phyloP scores from a whole-genome alignment of 1,284 basidiomycete genomes.

The Flammula alnicola region DNA sequence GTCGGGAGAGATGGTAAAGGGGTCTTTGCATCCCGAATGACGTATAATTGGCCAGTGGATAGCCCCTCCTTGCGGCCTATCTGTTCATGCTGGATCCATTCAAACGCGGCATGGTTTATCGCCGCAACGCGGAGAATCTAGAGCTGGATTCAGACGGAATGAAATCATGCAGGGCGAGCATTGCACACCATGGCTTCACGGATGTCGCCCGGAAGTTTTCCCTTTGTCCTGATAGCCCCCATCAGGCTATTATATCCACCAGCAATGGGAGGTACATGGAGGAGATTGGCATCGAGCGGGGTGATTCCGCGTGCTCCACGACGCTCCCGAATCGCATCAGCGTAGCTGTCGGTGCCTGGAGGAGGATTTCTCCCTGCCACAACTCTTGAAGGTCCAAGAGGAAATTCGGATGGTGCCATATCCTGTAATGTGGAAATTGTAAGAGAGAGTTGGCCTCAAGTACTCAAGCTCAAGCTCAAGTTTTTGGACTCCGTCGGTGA shows the following conservation, averaged over 20 bases:
- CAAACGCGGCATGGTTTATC: conserved; percentile 53
- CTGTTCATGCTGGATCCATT: conserved; percentile 62
- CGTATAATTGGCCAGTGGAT: conserved; percentile 49
- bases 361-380: conserved; percentile 48
- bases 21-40: conserved; percentile 47
- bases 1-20: conserved; percentile 37
- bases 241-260: conserved; percentile 56
- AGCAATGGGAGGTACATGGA: conserved; percentile 53
- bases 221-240: conserved; percentile 52
- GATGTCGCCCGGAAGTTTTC: conserved; percentile 50
- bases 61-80: conserved; percentile 50
- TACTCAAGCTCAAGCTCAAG: too few relatives aligned
- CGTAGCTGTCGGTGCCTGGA: conserved; percentile 43
- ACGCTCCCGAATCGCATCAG: conserved; percentile 50
- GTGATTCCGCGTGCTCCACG: conserved; percentile 51
- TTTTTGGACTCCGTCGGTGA: too few relatives aligned
- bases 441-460: too few relatives aligned
- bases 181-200: conserved; percentile 53
- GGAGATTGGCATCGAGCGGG: conserved; percentile 48
- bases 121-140: conserved; percentile 60
- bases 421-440: too few relatives aligned
- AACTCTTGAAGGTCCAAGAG: conserved; percentile 36
- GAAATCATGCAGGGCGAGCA: neutral
- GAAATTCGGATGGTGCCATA: conserved; percentile 13
- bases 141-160: conserved; percentile 3